phyloP scores from a whole-genome alignment of 176 grass and related monocot species.

The Metroxylon sagu region DNA sequence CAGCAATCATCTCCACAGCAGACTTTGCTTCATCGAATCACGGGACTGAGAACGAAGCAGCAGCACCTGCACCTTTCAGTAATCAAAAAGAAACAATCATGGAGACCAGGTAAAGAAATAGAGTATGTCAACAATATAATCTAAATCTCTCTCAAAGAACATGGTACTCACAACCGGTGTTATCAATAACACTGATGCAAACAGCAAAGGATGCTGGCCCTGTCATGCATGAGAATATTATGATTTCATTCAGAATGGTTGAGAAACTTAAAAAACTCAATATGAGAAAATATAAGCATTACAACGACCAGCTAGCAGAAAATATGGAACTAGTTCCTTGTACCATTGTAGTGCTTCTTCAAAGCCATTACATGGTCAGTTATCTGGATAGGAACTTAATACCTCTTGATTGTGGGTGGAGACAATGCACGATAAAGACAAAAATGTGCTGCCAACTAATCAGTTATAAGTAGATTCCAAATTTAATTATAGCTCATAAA shows the following conservation, averaged over 20 bases:
- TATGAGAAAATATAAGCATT: slow-evolving; percentile 1
- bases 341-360: slow-evolving; percentile 81
- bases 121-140: too few relatives aligned
- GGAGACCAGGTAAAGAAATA: too few relatives aligned
- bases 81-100: too few relatives aligned
- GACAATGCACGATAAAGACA: too few relatives aligned
- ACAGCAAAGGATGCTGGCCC: slow-evolving; percentile 85
- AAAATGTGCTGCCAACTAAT: too few relatives aligned
- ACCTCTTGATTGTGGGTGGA: slow-evolving; percentile 41
- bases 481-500: too few relatives aligned
- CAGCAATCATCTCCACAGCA: too few relatives aligned
- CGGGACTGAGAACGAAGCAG: too few relatives aligned
- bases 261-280: background rate
- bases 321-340: slow-evolving; percentile 77
- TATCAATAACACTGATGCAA: slow-evolving; percentile 77
- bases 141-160: slow-evolving; percentile 32
- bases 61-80: too few relatives aligned
- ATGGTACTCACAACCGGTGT: slow-evolving; percentile 79
- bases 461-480: too few relatives aligned
- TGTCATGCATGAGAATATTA: slow-evolving; percentile 20
- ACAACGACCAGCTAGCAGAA: slow-evolving; percentile 75
- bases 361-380: slow-evolving; percentile 68
- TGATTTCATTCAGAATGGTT: background rate
- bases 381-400: slow-evolving; percentile 90
- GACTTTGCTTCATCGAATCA: too few relatives aligned